A percentile compares a stretch with the other conserved stretches of the same genome.
phyloP scores from a whole-genome alignment of 345 rosid genomes.

The Citropsis articulata region DNA sequence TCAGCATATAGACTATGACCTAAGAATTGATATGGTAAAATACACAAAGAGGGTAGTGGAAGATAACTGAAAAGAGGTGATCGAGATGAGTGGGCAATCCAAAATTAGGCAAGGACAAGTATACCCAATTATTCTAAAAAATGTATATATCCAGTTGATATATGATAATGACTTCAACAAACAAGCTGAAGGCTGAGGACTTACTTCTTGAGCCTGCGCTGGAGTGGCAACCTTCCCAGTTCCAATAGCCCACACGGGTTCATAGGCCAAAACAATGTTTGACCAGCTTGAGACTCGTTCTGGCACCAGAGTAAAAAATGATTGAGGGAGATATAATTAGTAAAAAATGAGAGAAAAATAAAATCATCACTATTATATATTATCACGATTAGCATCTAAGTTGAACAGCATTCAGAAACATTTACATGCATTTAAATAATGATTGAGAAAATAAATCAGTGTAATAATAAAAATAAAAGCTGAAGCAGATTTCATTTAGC shows the following conservation, averaged over 20 bases:
- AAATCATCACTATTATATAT: not conserved
- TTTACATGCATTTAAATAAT: not conserved
- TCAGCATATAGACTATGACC: not conserved
- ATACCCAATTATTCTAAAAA: too few relatives aligned
- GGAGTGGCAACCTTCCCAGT: conserved; percentile 92
- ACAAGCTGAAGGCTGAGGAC: conserved; percentile 15
- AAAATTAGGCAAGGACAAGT: not conserved
- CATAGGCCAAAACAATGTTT: conserved; percentile 80
- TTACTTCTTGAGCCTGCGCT: conserved; percentile 93
- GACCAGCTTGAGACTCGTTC: conserved; percentile 60
- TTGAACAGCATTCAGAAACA: not conserved
- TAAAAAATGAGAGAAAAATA: not conserved
- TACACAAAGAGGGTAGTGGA: not conserved
- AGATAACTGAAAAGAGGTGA: not conserved
- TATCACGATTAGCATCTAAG: not conserved
- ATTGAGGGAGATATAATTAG: not conserved
- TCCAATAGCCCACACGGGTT: conserved; percentile 97
- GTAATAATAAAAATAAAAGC: not conserved
- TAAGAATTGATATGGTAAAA: not conserved
- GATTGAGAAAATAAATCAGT: not conserved
- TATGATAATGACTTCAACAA: not conserved
- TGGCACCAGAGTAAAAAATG: conserved; percentile 24
- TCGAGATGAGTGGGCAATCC: not conserved
- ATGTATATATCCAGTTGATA: not conserved
- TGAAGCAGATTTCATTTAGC: not conserved